Percentiles rank a stretch among this genome's conserved stretches.
phyloP scores from a whole-genome alignment of 257 asterid genomes.

The Capsicum pubescens region DNA sequence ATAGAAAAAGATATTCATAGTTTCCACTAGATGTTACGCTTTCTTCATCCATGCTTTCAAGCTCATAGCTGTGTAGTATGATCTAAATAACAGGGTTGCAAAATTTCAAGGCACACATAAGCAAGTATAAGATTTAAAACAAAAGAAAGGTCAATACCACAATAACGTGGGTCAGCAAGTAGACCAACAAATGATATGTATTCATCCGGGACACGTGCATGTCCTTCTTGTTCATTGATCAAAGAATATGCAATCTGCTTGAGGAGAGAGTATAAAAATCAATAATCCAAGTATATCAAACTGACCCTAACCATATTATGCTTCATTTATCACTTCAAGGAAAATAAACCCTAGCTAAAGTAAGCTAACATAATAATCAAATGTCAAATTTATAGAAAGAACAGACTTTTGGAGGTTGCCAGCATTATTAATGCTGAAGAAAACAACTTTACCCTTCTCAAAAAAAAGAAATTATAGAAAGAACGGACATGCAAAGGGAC shows the following conservation, averaged over 20 bases:
- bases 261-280: constrained; percentile 31
- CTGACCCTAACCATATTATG: constrained; percentile 5
- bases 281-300: constrained; percentile 4
- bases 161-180: constrained; percentile 87
- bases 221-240: constrained; percentile 95
- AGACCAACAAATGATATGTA: constrained; percentile 94
- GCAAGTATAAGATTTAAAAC: constrained; percentile 9
- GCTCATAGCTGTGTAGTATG: constrained; percentile 3
- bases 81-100: constrained; percentile 12
- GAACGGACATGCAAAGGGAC: constrained; percentile 16
- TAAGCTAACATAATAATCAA: constrained; percentile 10
- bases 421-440: no score
- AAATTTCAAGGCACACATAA: neutral
- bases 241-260: constrained; percentile 91
- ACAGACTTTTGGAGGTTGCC: neutral
- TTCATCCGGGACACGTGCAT: constrained; percentile 61
- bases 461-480: neutral
- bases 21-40: constrained; percentile 18
- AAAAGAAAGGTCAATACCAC: constrained; percentile 60
- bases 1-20: neutral
- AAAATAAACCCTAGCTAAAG: constrained; percentile 15
- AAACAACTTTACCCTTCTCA: no score
- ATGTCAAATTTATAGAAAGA: neutral
- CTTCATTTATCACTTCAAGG: constrained; percentile 26
- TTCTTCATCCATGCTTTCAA: constrained; percentile 26